Base-by-base conservation (phyloP, 257 asterid species). In the Paulownia fortunei region DNA sequence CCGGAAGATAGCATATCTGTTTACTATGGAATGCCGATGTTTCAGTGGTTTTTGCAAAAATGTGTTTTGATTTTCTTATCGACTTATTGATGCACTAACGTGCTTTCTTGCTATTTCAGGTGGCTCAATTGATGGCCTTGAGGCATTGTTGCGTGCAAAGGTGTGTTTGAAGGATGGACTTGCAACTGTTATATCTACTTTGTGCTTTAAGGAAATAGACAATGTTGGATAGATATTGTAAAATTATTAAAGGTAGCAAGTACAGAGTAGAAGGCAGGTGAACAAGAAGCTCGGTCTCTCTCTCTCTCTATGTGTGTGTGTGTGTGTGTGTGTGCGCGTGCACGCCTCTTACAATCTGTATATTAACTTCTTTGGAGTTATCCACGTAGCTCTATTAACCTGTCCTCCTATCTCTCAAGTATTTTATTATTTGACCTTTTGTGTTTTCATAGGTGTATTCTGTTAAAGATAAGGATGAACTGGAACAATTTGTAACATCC, bases 71-170 rank as follows among this genome's bases (percentile, higher is more conserved):
- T 54, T 64, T 61, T 62, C 55, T 58, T 46, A 37, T 32, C 16
- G 54, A 37, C 54, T 58, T 54, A 47, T 9, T 47, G 52, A 24
- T 60, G 72, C 56, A 59, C 19, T 78, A 8, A 52, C 76, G 73
- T 67, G 18, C 51, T 39, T 42, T 63, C 24, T 73, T 80, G 51
- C 58, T 46, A 51, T 86, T 32, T 77, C 90, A 92, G 97, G 89
- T 85, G 89, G 89, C 76, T 87, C 96, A 41, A 73, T 92, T 86
- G 88, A 83, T 68, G 87, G 93, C 77, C 94, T 89, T 46, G 94
- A 92, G 85, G 82, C 84, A 27, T 54, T 89, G 82, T 80, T 92
- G 69, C 96, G 84, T 39, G 90, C 96, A 42, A 92, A 87, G 96
- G 96, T 91, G 70, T 59, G 77, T 76, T 19, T 62, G 78, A 77